phyloP scores from a whole-genome alignment of 2,329 filamentous ascomycete species.

The Aquanectria penicillioides region DNA sequence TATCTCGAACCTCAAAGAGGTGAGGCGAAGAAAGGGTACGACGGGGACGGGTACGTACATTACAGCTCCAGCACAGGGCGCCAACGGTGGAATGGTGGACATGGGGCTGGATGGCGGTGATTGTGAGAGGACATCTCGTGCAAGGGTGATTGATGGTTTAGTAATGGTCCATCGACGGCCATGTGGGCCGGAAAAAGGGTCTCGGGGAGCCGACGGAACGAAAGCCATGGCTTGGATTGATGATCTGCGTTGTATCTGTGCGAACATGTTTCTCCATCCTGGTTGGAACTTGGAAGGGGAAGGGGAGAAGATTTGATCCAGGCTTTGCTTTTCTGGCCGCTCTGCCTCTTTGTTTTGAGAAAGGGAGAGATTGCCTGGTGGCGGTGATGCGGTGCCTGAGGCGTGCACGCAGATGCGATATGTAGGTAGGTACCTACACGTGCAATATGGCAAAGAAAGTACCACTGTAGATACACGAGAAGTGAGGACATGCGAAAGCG shows the following conservation, averaged over 20 bases:
- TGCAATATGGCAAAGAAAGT: too few relatives aligned
- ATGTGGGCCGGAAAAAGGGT: slow-evolving; percentile 19
- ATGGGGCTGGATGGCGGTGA: slow-evolving; percentile 3
- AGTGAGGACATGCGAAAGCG: background rate
- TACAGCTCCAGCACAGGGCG: slow-evolving; percentile 13
- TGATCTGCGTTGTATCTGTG: too few relatives aligned
- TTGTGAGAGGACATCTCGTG: slow-evolving; percentile 1
- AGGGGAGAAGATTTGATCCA: slow-evolving; percentile 3
- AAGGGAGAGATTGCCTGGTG: slow-evolving; percentile 3
- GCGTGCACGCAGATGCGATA: too few relatives aligned
- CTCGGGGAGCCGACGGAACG: slow-evolving; percentile 10
- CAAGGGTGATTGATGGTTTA: slow-evolving; percentile 23
- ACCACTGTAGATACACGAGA: background rate
- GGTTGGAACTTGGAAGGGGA: slow-evolving; percentile 7
- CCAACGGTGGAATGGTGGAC: slow-evolving; percentile 10
- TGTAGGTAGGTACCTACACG: too few relatives aligned
- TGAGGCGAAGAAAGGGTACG: slow-evolving; percentile 9
- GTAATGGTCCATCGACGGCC: slow-evolving; percentile 11
- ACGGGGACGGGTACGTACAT: slow-evolving; percentile 31
- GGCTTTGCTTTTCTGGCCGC: background rate
- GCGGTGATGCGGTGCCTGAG: too few relatives aligned
- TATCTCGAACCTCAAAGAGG: slow-evolving; percentile 10
- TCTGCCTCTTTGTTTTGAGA: background rate
- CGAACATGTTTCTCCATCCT: too few relatives aligned
- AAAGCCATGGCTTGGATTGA: slow-evolving; percentile 9